These are phyloP conservation scores for Aspergillus melleus DNA, from an alignment of 2,329 filamentous ascomycete genomes.

Conservation along the genomic window DNA sequence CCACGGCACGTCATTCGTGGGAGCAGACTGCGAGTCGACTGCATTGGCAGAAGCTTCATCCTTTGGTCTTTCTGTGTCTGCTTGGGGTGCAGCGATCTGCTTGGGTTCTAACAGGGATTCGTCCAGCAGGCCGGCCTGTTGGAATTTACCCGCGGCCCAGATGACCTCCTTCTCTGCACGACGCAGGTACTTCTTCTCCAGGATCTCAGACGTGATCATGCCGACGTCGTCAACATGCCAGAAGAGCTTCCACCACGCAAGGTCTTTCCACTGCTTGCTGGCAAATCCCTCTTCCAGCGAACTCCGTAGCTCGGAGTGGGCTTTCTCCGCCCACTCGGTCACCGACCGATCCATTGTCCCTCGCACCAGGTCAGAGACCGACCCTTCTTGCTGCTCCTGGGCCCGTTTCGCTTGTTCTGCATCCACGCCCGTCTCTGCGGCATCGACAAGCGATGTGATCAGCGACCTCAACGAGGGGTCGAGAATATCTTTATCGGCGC, in stretches of 20 bases:
- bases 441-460: constrained; percentile 63
- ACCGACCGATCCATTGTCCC: constrained; percentile 60
- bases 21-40: not conserved
- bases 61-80: not conserved
- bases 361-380: constrained; percentile 47
- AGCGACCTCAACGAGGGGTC: constrained; percentile 68
- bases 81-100: constrained; percentile 12
- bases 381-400: constrained; percentile 29
- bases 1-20: constrained; percentile 54
- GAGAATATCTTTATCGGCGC: constrained; percentile 48
- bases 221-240: constrained; percentile 92
- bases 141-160: constrained; percentile 75
- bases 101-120: constrained; percentile 32
- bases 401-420: constrained; percentile 30
- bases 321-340: constrained; percentile 71
- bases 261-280: constrained; percentile 72
- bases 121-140: constrained; percentile 59
- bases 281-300: constrained; percentile 76
- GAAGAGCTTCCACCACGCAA: constrained; percentile 93
- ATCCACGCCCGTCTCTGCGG: constrained; percentile 35
- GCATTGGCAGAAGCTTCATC: constrained; percentile 2
- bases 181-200: constrained; percentile 74
- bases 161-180: constrained; percentile 79
- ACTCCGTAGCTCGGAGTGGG: constrained; percentile 79
- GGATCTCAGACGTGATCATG: constrained; percentile 76